phyloP scores from a whole-genome alignment of 164 flowering plant genomes.

The Vitis vinifera region ASM3070453v1 NC_081813.1:3151501-3152000 shows the following conservation, averaged over 20 bases:
- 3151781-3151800: neutral
- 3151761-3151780: neutral
- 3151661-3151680: neutral
- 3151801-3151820: neutral
- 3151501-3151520: slow-evolving; percentile 76
- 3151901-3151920: neutral
- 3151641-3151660: slow-evolving; percentile 4
- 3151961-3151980: too few species aligned
- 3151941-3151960: too few species aligned
- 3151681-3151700: too few species aligned
- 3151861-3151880: neutral
- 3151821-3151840: neutral
- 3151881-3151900: neutral
- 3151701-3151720: too few species aligned
- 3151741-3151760: too few species aligned
- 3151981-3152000: too few species aligned
- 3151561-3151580: neutral
- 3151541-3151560: neutral
- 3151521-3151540: neutral
- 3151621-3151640: slow-evolving; percentile 25
- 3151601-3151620: slow-evolving; percentile 51
- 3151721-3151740: too few species aligned
- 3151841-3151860: neutral
- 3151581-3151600: neutral
- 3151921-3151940: too few species aligned